A percentile compares a stretch with the other conserved stretches of the same genome.
phyloP scores from a whole-genome alignment of 179 eudicot genomes.

The Vitellaria paradoxa region DNA sequence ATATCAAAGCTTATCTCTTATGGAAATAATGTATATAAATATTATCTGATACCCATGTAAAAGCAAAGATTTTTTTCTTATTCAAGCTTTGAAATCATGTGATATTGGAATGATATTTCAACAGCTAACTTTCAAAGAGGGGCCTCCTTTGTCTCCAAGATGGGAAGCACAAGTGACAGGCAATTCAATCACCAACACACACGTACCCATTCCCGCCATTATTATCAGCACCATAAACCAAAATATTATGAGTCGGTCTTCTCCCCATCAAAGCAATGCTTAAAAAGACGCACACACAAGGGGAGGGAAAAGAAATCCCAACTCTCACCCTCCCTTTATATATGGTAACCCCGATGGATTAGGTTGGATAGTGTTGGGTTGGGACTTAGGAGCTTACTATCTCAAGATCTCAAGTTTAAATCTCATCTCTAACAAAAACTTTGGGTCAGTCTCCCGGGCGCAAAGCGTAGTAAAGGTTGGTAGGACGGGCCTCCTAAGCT shows the following conservation, averaged over 20 bases:
- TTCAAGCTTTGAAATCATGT: slow-evolving; percentile 13
- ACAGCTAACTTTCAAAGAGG: slow-evolving; percentile 20
- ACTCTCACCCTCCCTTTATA: background rate
- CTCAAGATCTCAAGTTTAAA: no score
- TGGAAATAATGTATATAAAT: background rate
- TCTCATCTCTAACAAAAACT: no score
- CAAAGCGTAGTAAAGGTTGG: no score
- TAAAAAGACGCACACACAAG: background rate
- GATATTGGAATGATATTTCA: slow-evolving; percentile 8
- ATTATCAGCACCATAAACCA: slow-evolving; percentile 1
- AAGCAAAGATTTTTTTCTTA: background rate
- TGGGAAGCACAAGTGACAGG: slow-evolving; percentile 27
- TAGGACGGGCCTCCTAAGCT: no score
- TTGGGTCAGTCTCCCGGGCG: no score
- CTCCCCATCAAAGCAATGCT: slow-evolving; percentile 17
- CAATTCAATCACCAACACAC: slow-evolving; percentile 24
- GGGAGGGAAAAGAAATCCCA: slow-evolving; percentile 9
- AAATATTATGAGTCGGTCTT: background rate
- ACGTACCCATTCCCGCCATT: slow-evolving; percentile 14
- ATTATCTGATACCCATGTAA: background rate
- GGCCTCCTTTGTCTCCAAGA: slow-evolving; percentile 23
- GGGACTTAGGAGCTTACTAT: no score
- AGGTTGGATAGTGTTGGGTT: no score
- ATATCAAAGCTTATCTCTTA: background rate
- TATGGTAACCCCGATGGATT: no score